Evolutionary conservation across 345 rosid genomes (phyloP).

Genomic region (Aurinia saxatilis): DNA sequence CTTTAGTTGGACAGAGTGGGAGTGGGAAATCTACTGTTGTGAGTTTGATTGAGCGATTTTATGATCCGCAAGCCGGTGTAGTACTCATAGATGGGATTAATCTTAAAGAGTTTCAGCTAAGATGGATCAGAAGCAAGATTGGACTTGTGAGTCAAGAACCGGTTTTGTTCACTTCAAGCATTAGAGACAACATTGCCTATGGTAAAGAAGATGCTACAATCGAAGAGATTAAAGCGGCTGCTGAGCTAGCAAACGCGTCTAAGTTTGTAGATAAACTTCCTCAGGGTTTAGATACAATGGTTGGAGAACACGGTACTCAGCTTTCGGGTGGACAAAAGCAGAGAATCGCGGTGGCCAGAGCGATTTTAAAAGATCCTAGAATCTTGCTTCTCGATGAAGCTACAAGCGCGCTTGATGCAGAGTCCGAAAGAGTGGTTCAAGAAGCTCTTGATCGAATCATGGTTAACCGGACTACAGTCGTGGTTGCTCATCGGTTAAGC

Average conservation of each 20-base stretch:
- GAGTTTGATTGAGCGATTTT: slow-evolving; percentile 58
- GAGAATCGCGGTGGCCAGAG: slow-evolving; percentile 68
- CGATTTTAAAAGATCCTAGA: slow-evolving; percentile 57
- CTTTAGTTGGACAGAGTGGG: slow-evolving; percentile 67
- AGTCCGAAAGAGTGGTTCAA: slow-evolving; percentile 56
- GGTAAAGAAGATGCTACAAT: slow-evolving; percentile 47
- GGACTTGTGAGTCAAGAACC: slow-evolving; percentile 81
- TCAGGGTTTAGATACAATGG: slow-evolving; percentile 65
- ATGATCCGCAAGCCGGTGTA: slow-evolving; percentile 51
- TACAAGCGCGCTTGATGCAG: slow-evolving; percentile 69
- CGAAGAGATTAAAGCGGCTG: slow-evolving; percentile 51
- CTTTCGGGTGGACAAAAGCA: slow-evolving; percentile 85
- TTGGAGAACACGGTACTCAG: slow-evolving; percentile 79
- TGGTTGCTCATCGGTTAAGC: slow-evolving; percentile 60
- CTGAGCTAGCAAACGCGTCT: slow-evolving; percentile 56
- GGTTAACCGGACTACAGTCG: slow-evolving; percentile 50
- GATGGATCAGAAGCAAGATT: slow-evolving; percentile 60
- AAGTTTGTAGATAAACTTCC: slow-evolving; percentile 57
- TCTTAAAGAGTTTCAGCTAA: slow-evolving; percentile 45
- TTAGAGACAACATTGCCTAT: slow-evolving; percentile 50
- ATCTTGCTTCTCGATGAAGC: slow-evolving; percentile 73
- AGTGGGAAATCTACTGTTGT: slow-evolving; percentile 64
- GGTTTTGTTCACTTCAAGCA: slow-evolving; percentile 50
- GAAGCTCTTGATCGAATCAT: slow-evolving; percentile 56
- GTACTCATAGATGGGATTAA: slow-evolving; percentile 54